These are phyloP conservation scores for Scytalidium lignicola DNA, from an alignment of 2,329 filamentous ascomycete genomes.

Conservation along the genomic window DNA sequence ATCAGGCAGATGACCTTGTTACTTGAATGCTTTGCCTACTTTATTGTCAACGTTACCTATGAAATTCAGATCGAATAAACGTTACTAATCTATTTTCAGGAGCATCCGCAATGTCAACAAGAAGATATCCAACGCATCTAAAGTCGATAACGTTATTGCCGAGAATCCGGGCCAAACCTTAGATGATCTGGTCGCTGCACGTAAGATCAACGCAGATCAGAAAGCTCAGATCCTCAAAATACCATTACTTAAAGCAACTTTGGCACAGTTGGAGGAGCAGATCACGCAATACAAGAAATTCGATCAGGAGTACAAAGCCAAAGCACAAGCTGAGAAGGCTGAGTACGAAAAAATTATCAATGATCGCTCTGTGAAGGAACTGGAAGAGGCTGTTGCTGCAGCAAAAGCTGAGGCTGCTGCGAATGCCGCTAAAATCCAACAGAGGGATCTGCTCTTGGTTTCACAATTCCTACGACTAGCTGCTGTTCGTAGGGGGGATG, in stretches of 20 bases:
- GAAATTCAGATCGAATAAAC: background rate
- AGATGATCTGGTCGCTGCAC: conserved; percentile 64
- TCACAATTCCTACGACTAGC: conserved; percentile 78
- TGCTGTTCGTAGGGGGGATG: conserved; percentile 68
- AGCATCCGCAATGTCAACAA: conserved; percentile 89
- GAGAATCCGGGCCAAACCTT: conserved; percentile 67
- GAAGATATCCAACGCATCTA: conserved; percentile 73
- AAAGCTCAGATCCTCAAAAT: conserved; percentile 75
- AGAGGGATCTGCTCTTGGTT: conserved; percentile 62
- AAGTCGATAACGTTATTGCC: conserved; percentile 64
- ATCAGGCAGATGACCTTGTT: background rate
- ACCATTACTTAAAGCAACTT: conserved; percentile 62
- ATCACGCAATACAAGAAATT: conserved; percentile 69
- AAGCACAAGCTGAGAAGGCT: conserved; percentile 52
- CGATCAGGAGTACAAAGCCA: conserved; percentile 64
- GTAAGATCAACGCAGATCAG: conserved; percentile 77
- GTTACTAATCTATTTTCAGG: conserved; percentile 37
- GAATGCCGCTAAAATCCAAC: conserved; percentile 50
- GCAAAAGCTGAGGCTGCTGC: conserved; percentile 48
- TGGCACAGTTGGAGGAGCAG: conserved; percentile 69
- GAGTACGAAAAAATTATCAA: conserved; percentile 52
- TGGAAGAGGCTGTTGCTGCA: conserved; percentile 44
- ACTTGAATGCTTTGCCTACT: conserved; percentile 11
- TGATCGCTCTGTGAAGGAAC: conserved; percentile 40
- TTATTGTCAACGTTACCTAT: conserved; percentile 7